A percentile compares a stretch with the other conserved stretches of the same genome.
Evolutionary conservation across 2,329 filamentous ascomycete species (phyloP).

Genomic region (Coniochaeta sp.): DNA sequence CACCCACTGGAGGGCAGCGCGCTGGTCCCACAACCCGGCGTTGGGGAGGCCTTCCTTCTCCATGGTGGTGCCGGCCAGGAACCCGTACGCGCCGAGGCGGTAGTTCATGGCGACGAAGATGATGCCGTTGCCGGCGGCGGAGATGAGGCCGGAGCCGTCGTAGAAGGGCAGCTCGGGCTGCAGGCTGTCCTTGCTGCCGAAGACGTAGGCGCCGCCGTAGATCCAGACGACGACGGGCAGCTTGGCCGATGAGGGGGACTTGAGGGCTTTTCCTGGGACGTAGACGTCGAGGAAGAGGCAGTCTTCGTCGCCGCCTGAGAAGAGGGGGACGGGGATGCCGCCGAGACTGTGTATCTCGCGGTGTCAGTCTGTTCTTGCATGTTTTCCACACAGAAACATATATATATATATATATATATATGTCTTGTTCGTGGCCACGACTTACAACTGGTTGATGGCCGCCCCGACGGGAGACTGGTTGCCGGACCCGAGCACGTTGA

Average conservation of each 20-base stretch:
- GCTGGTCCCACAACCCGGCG: slow-evolving; percentile 32
- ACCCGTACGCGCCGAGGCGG: slow-evolving; percentile 39
- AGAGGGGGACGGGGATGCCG: slow-evolving; percentile 22
- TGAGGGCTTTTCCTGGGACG: slow-evolving; percentile 33
- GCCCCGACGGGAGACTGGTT: slow-evolving; percentile 23
- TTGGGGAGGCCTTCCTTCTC: slow-evolving; percentile 34
- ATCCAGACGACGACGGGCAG: slow-evolving; percentile 39
- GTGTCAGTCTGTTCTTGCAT: not conserved
- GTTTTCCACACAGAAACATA: not conserved
- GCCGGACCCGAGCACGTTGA: slow-evolving; percentile 23
- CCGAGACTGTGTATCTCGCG: slow-evolving; percentile 19
- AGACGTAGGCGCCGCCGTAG: slow-evolving; percentile 36
- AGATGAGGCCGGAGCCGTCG: slow-evolving; percentile 27
- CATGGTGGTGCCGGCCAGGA: slow-evolving; percentile 35
- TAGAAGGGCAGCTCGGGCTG: slow-evolving; percentile 27
- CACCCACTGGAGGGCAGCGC: slow-evolving; percentile 40
- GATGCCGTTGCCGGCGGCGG: slow-evolving; percentile 25
- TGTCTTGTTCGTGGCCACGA: too few relatives aligned
- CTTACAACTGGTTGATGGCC: slow-evolving; percentile 25
- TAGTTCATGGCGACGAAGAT: slow-evolving; percentile 43
- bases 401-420: too few relatives aligned
- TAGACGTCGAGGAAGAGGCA: slow-evolving; percentile 44
- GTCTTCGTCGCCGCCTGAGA: slow-evolving; percentile 29
- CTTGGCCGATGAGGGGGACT: slow-evolving; percentile 21
- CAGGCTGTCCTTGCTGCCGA: slow-evolving; percentile 31